A percentile compares a stretch with the other conserved stretches of the same genome.
phyloP scores from a whole-genome alignment of 192 early-diverging fungal species.

The Entrophospora sp. region DNA sequence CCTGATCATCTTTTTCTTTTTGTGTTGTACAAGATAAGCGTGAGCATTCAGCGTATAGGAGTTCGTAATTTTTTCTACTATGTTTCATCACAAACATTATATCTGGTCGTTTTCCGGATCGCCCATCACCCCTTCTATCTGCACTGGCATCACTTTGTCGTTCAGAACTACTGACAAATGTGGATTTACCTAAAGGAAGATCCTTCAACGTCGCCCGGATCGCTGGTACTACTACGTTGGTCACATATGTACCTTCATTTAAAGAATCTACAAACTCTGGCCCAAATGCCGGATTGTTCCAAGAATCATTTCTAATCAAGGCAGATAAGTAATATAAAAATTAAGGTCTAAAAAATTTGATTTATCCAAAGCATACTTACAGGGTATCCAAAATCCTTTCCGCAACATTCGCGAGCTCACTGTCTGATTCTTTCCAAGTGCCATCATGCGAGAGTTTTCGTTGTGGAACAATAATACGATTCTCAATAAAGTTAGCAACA shows the following conservation, averaged over 20 bases:
- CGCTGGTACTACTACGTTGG: neutral
- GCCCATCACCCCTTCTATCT: neutral
- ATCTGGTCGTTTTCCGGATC: neutral
- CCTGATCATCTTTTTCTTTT: neutral
- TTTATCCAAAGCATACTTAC: neutral
- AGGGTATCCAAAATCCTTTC: slow-evolving; percentile 4
- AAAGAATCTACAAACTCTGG: neutral
- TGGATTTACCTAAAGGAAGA: neutral
- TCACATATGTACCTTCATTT: slow-evolving; percentile 3
- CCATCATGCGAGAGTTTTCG: neutral
- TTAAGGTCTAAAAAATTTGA: neutral
- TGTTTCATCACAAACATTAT: slow-evolving; percentile 11
- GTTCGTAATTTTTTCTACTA: neutral
- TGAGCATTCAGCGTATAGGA: slow-evolving; percentile 5
- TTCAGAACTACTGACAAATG: neutral
- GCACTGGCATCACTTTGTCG: neutral
- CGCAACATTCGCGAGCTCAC: neutral
- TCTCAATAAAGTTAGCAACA: neutral
- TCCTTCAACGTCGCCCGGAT: neutral
- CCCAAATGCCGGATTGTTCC: slow-evolving; percentile 1
- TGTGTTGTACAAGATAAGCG: neutral
- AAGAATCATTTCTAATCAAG: neutral
- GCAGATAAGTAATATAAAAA: neutral
- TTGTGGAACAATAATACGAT: neutral
- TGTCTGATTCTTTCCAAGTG: neutral